These are phyloP conservation scores for Simplicillium aogashimaense DNA, from an alignment of 2,329 filamentous ascomycete species.

Conservation along the genomic window DNA sequence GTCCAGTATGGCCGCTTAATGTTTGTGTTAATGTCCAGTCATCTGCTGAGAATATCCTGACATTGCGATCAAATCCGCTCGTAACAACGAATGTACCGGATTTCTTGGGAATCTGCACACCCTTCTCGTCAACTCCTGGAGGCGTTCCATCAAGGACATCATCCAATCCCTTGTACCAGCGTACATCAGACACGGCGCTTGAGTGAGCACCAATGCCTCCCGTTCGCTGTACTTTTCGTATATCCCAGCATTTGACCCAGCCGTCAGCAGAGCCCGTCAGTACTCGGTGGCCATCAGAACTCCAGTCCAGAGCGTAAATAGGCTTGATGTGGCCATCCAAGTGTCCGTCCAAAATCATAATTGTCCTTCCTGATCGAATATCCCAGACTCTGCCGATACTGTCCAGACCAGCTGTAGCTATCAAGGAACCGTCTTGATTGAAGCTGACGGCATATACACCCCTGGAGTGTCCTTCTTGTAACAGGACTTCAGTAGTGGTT, in stretches of 20 bases:
- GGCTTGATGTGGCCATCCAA: conserved; percentile 75
- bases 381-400: conserved; percentile 96
- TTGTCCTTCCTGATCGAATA: conserved; percentile 78
- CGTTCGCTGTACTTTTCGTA: conserved; percentile 75
- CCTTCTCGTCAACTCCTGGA: conserved; percentile 54
- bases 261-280: conserved; percentile 89
- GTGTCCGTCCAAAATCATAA: conserved; percentile 90
- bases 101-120: conserved; percentile 64
- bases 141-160: conserved; percentile 54
- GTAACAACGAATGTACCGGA: conserved; percentile 87
- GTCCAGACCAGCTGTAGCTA: conserved; percentile 88
- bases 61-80: conserved; percentile 85
- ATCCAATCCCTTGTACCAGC: conserved; percentile 87
- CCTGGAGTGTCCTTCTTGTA: conserved; percentile 90
- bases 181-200: conserved; percentile 82
- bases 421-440: conserved; percentile 79
- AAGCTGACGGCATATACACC: conserved; percentile 88
- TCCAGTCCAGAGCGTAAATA: conserved; percentile 90
- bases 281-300: conserved; percentile 80
- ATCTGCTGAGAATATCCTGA: conserved; percentile 93
- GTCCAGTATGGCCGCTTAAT: conserved; percentile 81
- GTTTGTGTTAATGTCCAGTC: conserved; percentile 89
- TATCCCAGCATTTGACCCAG: conserved; percentile 97
- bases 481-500: conserved; percentile 69
- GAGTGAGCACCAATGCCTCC: conserved; percentile 86